phyloP scores from a whole-genome alignment of 139 green algal genomes.

The Chlorella sp. region DNA sequence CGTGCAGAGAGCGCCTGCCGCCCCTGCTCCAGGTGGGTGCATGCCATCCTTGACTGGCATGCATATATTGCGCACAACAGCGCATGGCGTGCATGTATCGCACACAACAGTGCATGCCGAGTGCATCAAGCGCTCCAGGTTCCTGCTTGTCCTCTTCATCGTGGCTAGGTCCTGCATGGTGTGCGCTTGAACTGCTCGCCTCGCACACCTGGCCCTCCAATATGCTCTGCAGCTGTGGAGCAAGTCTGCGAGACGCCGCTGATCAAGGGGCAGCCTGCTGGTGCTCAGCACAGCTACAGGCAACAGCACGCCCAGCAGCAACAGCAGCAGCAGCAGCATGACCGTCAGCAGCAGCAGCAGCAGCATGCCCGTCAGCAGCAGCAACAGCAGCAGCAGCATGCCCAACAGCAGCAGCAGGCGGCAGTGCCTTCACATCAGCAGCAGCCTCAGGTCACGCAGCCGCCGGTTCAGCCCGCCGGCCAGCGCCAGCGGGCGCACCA shows the following conservation, averaged over 20 bases:
- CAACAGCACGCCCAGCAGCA: background rate
- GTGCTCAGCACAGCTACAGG: background rate
- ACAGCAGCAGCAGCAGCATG: slow-evolving; percentile 2
- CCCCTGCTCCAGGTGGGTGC: background rate
- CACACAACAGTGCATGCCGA: background rate
- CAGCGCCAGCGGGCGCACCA: background rate
- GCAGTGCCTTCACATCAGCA: background rate
- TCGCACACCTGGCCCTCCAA: no score
- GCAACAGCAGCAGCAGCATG: background rate
- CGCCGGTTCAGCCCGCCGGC: background rate
- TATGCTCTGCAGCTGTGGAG: background rate
- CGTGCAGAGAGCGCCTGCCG: background rate
- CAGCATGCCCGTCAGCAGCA: background rate
- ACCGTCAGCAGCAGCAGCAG: background rate
- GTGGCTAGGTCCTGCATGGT: no score
- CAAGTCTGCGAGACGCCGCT: background rate
- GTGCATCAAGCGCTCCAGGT: no score
- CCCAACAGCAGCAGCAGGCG: background rate
- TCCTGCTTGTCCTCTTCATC: no score
- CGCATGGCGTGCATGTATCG: no score
- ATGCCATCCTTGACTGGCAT: background rate
- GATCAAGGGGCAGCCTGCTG: slow-evolving; percentile 15
- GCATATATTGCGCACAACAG: background rate
- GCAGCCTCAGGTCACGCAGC: background rate
- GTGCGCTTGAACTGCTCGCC: no score